Base-by-base conservation (phyloP, 495 filamentous ascomycete genomes). In the Penicillium antarcticum region DNA sequence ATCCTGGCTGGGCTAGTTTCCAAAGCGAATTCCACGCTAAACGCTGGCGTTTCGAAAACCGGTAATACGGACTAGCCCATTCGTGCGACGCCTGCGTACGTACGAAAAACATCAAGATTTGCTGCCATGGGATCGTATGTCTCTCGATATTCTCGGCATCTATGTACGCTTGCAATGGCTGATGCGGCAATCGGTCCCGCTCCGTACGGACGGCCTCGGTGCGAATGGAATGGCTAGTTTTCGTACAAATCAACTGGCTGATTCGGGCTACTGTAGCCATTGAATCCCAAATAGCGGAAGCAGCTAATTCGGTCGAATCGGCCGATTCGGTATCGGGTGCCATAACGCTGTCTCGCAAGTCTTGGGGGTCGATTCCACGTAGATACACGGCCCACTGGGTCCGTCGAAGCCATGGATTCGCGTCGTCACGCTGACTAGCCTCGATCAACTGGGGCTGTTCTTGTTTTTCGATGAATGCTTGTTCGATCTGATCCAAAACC, bases 61-160 rank as follows among this genome's bases (percentile, higher is more conserved):
- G n/a, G 23, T 46, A 46, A 10, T 5, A 9, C 3, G 37, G 40
- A 33, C 51, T 33, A 4, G 5, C 47, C 40, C 45, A 3, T 29
- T 40, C 9, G n/a, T 56, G 47, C 4, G 26, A 16, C 10, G 29
- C 26, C 50, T 57, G 32, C 11, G 50, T 61, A 10, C 43, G 47
- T 2, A 42, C 36, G 38, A 61, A 55, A 29, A 57, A 58, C 19
- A 35, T 42, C 8, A 58, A 31, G 0, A 62, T 18, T 39, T 58
- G 42, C 55, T 58, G 32, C 52, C 36, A 58, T 40, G 48, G 52
- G 12, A 51, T 24, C 10, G 55, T 14, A 5, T 58, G 42, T 18
- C 47, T 14, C n/a, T 23, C 9, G 16, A 56, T 45, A 4, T 45
- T 50, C 13, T 45, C 41, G 6, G 11, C 24, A 9, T 54, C 37